Base-by-base conservation (phyloP, 73 alveolate genomes). In the Uronychia setigera region DNA sequence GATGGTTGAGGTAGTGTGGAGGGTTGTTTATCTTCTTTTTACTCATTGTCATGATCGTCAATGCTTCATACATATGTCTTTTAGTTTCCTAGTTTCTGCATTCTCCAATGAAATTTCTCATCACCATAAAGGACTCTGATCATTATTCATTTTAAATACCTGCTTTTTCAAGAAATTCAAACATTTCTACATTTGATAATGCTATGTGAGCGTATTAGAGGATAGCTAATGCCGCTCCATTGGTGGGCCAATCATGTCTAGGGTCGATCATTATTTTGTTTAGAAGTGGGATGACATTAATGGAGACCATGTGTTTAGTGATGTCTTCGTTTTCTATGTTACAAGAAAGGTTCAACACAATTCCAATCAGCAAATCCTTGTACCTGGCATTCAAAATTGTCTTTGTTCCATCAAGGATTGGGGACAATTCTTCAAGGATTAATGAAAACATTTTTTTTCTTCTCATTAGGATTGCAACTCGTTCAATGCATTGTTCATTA, bases 211-310 rank as follows among this genome's bases (percentile, higher is more conserved):
- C 74, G 58, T 87, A 87, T 58, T 87, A 77, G 29, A 87, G 59
- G 0, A 87, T 31, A 0, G 93, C 88, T 0, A 87, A 33, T 26
- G 93, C 93, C 14, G 93, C 93, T 26, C 93, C 93, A 74, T 87
- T 87, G 1, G 93, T 77, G 5, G 93, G 89, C 93, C 93, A 87
- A 34, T 87, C 93, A 29, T 87, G 86, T 34, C 89, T 80, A 27
- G 81, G 25, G 34, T 87, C 88, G 5, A 5, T 5, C 31, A 87
- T 85, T 25, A 87, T 87, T 25, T 31, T 76, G 32, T 80, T 87
- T 0, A 87, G 77, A 0, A 81, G 11, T 67, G 82, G 77, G 35
- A 87, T 87, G 32, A 80, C 89, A 35, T 74, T 81, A 5, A 58
- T 60, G 32, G 29, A 32, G 31, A 87, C 83, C 89, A 87, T 80